Evolutionary conservation across 2,329 filamentous ascomycete genomes (phyloP).

Genomic region (Xylaria sp.): DNA sequence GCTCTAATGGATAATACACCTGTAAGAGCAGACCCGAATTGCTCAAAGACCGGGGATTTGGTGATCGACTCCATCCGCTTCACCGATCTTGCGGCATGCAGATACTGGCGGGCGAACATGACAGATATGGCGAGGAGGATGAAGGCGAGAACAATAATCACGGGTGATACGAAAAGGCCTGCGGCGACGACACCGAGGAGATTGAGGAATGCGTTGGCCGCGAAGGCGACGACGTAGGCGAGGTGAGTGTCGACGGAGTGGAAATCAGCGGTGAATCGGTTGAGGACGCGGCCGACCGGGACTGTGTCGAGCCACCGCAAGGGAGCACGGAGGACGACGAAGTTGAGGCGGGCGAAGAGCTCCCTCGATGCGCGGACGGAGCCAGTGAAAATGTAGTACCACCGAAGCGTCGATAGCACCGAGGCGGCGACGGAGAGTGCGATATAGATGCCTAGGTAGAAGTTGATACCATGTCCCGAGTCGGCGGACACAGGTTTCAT

Average conservation of each 20-base stretch:
- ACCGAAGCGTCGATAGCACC: constrained; percentile 66
- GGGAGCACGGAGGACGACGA: constrained; percentile 71
- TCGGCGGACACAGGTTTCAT: constrained; percentile 37
- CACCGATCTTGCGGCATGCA: constrained; percentile 73
- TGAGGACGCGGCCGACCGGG: constrained; percentile 76
- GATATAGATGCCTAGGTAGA: constrained; percentile 73
- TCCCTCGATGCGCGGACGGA: constrained; percentile 71
- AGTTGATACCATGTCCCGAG: constrained; percentile 53
- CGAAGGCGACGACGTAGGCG: constrained; percentile 66
- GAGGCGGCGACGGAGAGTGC: constrained; percentile 62
- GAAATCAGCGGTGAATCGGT: constrained; percentile 81
- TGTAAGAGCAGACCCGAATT: constrained; percentile 74
- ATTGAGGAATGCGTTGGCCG: constrained; percentile 64
- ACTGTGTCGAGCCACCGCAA: constrained; percentile 83
- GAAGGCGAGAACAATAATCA: constrained; percentile 67
- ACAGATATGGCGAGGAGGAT: constrained; percentile 63
- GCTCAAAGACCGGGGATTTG: constrained; percentile 81
- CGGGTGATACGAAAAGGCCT: constrained; percentile 69
- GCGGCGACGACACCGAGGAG: constrained; percentile 71
- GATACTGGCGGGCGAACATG: constrained; percentile 65
- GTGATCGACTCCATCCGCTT: constrained; percentile 79
- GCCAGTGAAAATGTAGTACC: constrained; percentile 66
- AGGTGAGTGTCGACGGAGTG: constrained; percentile 73
- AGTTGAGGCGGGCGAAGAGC: constrained; percentile 71
- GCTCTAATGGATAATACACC: constrained; percentile 79